A percentile compares a stretch with the other conserved stretches of the same genome.
These are phyloP conservation scores for Hydrangea macrophylla DNA, from an alignment of 148 eudicot genomes.

Conservation along the genomic window DNA sequence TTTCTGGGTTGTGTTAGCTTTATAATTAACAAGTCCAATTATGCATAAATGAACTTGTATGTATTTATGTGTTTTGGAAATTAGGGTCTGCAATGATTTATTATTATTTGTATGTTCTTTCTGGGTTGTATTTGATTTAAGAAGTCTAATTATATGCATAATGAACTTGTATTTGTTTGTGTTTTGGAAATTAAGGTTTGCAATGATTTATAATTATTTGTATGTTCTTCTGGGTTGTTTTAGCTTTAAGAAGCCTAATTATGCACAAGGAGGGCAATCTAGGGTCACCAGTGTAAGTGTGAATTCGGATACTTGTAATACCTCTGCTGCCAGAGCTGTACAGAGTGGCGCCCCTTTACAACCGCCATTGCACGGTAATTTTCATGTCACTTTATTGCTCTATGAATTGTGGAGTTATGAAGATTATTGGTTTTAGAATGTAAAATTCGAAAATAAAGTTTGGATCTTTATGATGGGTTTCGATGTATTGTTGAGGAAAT, in stretches of 20 bases:
- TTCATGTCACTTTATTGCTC: no score
- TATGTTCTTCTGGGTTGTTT: constrained; percentile 14
- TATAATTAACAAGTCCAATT: no score
- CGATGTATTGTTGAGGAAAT: neutral
- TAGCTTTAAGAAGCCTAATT: constrained; percentile 57
- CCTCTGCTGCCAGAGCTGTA: constrained; percentile 28
- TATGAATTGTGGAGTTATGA: neutral
- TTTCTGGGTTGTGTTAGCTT: no score
- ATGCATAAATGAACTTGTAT: no score
- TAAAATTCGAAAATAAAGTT: neutral
- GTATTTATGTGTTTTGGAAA: neutral
- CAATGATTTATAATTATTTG: constrained; percentile 2
- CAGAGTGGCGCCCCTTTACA: constrained; percentile 68
- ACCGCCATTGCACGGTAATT: constrained; percentile 46
- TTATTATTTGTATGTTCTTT: constrained; percentile 5
- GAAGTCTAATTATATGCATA: no score
- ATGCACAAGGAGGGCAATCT: constrained; percentile 66
- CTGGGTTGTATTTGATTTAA: no score
- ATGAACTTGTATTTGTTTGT: neutral
- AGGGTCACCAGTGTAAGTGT: constrained; percentile 35
- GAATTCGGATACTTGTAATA: constrained; percentile 30
- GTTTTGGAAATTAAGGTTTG: constrained; percentile 19
- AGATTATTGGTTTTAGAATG: neutral
- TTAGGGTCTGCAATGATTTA: constrained; percentile 10
- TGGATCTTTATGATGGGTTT: neutral